Evolutionary conservation across 805 yeast genomes (phyloP).

Genomic region (Wickerhamiella sergipiensis): DNA sequence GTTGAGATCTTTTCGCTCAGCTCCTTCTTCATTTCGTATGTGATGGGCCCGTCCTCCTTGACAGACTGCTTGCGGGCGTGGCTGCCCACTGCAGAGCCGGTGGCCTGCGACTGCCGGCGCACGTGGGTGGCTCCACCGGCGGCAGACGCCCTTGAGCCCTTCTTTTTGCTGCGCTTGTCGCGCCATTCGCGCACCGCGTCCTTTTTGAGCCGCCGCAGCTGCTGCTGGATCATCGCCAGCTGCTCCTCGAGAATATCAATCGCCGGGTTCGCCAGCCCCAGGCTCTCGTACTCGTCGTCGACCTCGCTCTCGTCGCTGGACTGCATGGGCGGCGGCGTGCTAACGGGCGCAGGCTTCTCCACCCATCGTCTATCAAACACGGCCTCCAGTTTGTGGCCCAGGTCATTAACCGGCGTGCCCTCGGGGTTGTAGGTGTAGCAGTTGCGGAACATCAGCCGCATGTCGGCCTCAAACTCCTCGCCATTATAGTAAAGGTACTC

Average conservation of each 20-base stretch:
- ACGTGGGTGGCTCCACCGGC: not conserved
- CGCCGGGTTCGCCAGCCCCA: slow-evolving; percentile 69
- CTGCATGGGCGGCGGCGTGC: slow-evolving; percentile 37
- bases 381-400: slow-evolving; percentile 87
- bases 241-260: slow-evolving; percentile 82
- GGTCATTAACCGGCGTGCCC: slow-evolving; percentile 88
- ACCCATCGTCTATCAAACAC: slow-evolving; percentile 81
- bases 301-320: slow-evolving; percentile 32
- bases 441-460: slow-evolving; percentile 70
- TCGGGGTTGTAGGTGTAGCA: slow-evolving; percentile 91
- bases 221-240: slow-evolving; percentile 69
- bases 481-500: slow-evolving; percentile 83
- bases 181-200: slow-evolving; percentile 18
- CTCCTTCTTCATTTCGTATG: slow-evolving; percentile 94
- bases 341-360: slow-evolving; percentile 60
- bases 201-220: slow-evolving; percentile 62
- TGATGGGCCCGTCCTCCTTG: slow-evolving; percentile 29
- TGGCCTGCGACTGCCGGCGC: slow-evolving; percentile 8
- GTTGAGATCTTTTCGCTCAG: slow-evolving; percentile 72
- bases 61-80: slow-evolving; percentile 2
- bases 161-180: slow-evolving; percentile 8
- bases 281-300: slow-evolving; percentile 32
- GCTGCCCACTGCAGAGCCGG: not conserved
- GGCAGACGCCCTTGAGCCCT: not conserved
- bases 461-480: slow-evolving; percentile 74